Evolutionary conservation across 176 grass and related monocot genomes (phyloP).

Genomic region (sorghum (Sorghum bicolor)): DNA sequence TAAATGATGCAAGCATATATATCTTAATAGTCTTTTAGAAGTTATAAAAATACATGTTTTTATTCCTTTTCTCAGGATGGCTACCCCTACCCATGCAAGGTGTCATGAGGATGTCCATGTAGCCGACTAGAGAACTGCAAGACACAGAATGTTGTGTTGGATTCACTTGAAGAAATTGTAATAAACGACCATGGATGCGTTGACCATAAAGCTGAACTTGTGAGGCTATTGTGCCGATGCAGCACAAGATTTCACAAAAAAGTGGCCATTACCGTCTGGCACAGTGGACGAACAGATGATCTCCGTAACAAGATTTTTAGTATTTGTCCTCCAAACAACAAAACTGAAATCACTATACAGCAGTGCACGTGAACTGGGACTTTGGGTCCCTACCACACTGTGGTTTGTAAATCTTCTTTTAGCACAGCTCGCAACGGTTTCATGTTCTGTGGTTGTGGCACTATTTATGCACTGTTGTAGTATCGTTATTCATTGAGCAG

Average conservation of each 20-base stretch:
- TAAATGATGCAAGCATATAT: too few species aligned
- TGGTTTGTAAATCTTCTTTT: too few species aligned
- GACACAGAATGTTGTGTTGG: neutral
- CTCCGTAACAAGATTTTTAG: neutral
- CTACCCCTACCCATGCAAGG: neutral
- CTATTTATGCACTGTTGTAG: too few species aligned
- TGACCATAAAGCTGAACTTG: neutral
- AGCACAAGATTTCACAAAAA: neutral
- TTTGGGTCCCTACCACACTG: neutral
- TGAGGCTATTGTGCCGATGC: neutral
- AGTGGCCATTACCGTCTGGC: neutral
- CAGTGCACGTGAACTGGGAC: neutral
- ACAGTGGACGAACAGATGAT: neutral
- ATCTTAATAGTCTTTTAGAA: too few species aligned
- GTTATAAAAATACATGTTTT: neutral
- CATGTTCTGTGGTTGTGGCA: too few species aligned
- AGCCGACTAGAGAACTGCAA: neutral
- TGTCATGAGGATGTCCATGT: neutral
- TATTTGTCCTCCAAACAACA: neutral
- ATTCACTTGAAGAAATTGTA: neutral
- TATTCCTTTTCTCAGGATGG: neutral
- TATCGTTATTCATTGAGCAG: too few species aligned
- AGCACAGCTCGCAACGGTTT: too few species aligned
- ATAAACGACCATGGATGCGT: neutral
- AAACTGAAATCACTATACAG: neutral